Evolutionary conservation across 2,329 filamentous ascomycete genomes (phyloP).

Genomic region (Trichoderma asperellum): DNA sequence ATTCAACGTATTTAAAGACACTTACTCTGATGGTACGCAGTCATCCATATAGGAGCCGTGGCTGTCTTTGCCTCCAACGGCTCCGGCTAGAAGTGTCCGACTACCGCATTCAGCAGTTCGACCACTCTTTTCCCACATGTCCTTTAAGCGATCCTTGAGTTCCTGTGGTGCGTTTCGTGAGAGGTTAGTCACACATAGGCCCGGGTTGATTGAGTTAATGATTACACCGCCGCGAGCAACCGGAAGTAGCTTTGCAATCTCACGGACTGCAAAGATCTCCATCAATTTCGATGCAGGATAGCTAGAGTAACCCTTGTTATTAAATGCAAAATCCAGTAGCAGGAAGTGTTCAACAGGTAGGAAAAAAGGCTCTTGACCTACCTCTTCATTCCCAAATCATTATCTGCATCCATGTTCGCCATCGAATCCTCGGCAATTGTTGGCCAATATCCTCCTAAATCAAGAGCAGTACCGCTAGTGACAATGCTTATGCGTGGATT

Average conservation of each 20-base stretch:
- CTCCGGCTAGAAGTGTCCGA: conserved; percentile 37
- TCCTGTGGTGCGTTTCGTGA: conserved; percentile 14
- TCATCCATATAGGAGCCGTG: conserved; percentile 36
- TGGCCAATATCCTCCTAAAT: background rate
- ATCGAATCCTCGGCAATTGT: conserved; percentile 4
- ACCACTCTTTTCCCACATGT: conserved; percentile 16
- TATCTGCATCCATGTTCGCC: background rate
- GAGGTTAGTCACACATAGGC: conserved; percentile 36
- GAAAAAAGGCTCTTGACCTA: background rate
- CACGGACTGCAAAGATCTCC: conserved; percentile 35
- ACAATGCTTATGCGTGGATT: conserved; percentile 40
- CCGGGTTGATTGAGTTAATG: conserved; percentile 39
- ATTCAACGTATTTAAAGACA: background rate
- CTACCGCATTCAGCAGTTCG: conserved; percentile 38
- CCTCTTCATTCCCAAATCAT: conserved; percentile 1
- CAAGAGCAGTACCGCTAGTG: conserved; percentile 45
- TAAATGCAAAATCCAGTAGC: background rate
- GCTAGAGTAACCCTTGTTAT: background rate
- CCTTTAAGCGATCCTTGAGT: background rate
- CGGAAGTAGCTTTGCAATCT: conserved; percentile 37
- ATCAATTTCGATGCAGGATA: conserved; percentile 40
- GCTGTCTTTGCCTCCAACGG: conserved; percentile 35
- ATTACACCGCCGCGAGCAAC: conserved; percentile 37
- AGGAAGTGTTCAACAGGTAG: accelerated
- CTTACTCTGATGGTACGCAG: conserved; percentile 34